Percentiles rank a stretch among this genome's conserved stretches.
phyloP scores from a whole-genome alignment of 768 basidiomycete species.

The Gelatoporia subvermispora region DNA sequence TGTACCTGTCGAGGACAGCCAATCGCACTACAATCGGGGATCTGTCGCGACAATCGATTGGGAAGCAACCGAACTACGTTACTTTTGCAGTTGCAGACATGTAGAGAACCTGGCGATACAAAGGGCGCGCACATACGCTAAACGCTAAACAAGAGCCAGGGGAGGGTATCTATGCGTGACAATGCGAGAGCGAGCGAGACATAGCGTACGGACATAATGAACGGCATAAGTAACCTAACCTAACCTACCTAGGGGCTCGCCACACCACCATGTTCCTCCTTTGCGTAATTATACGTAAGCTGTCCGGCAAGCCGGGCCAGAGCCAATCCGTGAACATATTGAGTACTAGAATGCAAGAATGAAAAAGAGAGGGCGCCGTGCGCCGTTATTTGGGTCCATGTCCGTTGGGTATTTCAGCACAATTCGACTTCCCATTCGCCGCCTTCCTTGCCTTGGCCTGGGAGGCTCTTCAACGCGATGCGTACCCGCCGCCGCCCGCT shows the following conservation, averaged over 20 bases:
- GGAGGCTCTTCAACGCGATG: constrained; percentile 63
- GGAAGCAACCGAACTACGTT: too few species aligned
- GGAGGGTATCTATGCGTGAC: too few species aligned
- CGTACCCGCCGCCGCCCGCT: constrained; percentile 50
- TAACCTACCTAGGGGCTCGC: neutral
- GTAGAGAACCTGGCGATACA: too few species aligned
- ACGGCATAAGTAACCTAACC: neutral
- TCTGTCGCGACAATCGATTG: too few species aligned
- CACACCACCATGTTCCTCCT: neutral
- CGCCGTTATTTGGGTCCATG: neutral
- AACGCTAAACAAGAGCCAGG: too few species aligned
- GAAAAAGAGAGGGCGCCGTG: neutral
- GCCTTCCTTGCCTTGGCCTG: constrained; percentile 56
- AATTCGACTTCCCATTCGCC: constrained; percentile 80
- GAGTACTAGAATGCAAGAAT: neutral
- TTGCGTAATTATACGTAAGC: neutral
- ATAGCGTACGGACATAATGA: neutral
- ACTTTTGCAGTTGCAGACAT: too few species aligned
- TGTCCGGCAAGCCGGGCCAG: neutral
- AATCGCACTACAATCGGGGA: too few species aligned
- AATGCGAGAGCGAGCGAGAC: too few species aligned
- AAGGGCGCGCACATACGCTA: too few species aligned
- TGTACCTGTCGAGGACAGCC: too few species aligned
- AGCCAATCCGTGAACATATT: neutral
- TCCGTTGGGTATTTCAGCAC: constrained; percentile 38